Conservation (phyloP, 2,329 filamentous ascomycete species). For the Colletotrichum cereale region DNA sequence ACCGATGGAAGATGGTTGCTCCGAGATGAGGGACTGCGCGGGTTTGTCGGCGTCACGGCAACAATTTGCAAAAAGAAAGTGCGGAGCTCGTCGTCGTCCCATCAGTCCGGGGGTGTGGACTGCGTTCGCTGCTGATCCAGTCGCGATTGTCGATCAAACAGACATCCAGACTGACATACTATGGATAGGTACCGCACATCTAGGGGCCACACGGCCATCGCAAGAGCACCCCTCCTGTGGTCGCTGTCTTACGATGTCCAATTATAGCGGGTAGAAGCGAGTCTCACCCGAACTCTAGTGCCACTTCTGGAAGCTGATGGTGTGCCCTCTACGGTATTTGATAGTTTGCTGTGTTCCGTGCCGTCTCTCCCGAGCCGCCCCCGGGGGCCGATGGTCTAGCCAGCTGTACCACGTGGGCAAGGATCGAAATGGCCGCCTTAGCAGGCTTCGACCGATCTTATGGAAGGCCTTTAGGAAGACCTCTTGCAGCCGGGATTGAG, state of each 20-base stretch:
- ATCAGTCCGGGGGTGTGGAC: constrained; percentile 28
- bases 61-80: not conserved
- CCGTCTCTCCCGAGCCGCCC: constrained; percentile 9
- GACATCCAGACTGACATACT: constrained; percentile 31
- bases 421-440: not conserved
- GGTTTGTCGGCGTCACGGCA: constrained; percentile 17
- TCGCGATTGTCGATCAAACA: constrained; percentile 39
- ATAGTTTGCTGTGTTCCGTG: constrained; percentile 2
- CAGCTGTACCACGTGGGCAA: not conserved
- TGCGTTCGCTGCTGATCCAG: constrained; percentile 25
- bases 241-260: constrained; percentile 29
- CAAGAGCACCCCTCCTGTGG: not conserved
- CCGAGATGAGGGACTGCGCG: constrained; percentile 36
- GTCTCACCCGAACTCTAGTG: constrained; percentile 18
- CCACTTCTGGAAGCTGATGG: constrained; percentile 16
- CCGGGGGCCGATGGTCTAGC: not conserved
- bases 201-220: constrained; percentile 9
- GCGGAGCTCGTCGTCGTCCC: constrained; percentile 13
- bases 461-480: constrained; percentile 2
- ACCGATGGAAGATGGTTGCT: constrained; percentile 37
- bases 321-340: not conserved
- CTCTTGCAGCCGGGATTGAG: not conserved
- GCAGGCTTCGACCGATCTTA: constrained; percentile 13
- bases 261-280: constrained; percentile 31
- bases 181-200: too few relatives aligned